Evolutionary conservation across 768 basidiomycete genomes (phyloP).

Genomic region (Pholiota microspora): DNA sequence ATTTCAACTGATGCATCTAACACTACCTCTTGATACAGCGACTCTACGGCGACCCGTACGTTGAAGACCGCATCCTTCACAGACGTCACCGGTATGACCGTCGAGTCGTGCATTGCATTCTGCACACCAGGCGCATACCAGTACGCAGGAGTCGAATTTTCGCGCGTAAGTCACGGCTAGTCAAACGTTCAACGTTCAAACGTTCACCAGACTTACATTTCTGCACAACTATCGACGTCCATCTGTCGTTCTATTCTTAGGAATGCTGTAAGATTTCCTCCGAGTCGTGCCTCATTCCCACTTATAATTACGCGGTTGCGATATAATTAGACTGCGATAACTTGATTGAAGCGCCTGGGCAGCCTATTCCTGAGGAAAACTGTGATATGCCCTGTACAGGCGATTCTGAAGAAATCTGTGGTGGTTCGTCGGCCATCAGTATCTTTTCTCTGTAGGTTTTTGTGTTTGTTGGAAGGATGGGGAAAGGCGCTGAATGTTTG

Average conservation of each 20-base stretch:
- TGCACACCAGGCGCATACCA: constrained; percentile 44
- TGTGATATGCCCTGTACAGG: constrained; percentile 63
- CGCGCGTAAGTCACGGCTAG: constrained; percentile 7
- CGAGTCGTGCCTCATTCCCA: too few relatives aligned
- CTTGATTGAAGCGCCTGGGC: constrained; percentile 33
- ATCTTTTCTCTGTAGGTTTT: constrained; percentile 10
- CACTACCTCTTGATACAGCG: too few relatives aligned
- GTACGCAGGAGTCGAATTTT: constrained; percentile 53
- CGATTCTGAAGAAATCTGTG: constrained; percentile 53
- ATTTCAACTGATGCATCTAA: background rate
- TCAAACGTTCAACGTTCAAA: background rate
- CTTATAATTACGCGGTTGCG: too few relatives aligned
- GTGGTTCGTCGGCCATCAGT: constrained; percentile 38
- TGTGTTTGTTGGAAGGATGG: too few relatives aligned
- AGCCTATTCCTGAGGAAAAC: constrained; percentile 36
- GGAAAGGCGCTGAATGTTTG: too few relatives aligned
- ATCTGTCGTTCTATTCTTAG: background rate
- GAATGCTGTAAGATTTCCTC: constrained; percentile 25
- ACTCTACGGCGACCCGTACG: constrained; percentile 52
- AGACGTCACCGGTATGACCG: constrained; percentile 56
- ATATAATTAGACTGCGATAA: constrained; percentile 58
- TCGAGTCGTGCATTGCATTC: constrained; percentile 44
- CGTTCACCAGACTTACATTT: too few relatives aligned
- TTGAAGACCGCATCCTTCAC: constrained; percentile 41
- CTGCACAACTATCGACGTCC: too few relatives aligned